Evolutionary conservation across 139 green algal genomes (phyloP).

Genomic region (Astrephomene gubernaculifera): DNA sequence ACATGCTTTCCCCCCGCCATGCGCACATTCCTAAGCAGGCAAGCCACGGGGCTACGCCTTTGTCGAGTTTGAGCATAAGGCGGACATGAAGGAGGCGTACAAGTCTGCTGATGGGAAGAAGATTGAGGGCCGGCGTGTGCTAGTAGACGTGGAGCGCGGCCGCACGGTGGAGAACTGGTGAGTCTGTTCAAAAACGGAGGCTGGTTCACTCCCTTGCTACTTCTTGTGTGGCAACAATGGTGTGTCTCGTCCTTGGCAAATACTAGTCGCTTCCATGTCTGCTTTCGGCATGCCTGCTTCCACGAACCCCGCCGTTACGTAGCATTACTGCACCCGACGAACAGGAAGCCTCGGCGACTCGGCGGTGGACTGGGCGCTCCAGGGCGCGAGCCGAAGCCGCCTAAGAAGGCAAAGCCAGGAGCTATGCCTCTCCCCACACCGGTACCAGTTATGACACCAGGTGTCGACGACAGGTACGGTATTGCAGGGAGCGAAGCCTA

Average conservation of each 20-base stretch:
- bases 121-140: constrained; percentile 80
- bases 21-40: constrained; percentile 60
- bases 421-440: neutral
- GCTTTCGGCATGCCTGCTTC: too few relatives aligned
- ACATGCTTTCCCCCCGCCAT: too few relatives aligned
- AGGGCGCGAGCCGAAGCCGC: constrained; percentile 67
- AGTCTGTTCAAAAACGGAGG: neutral
- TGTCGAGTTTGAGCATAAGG: constrained; percentile 92
- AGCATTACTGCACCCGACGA: too few relatives aligned
- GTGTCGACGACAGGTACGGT: constrained; percentile 41
- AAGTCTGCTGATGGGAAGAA: constrained; percentile 86
- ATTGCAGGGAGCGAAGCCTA: too few relatives aligned
- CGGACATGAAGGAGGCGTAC: constrained; percentile 95
- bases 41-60: constrained; percentile 92
- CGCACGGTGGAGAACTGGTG: constrained; percentile 90
- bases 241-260: too few relatives aligned
- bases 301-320: too few relatives aligned
- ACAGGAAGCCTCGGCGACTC: constrained; percentile 78
- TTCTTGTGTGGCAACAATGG: too few relatives aligned
- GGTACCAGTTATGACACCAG: neutral
- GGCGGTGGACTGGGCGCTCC: constrained; percentile 86
- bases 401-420: constrained; percentile 56
- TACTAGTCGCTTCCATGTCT: too few relatives aligned
- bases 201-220: neutral
- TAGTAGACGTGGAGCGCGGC: constrained; percentile 92